These are phyloP conservation scores for Aspergillus piperis DNA, from an alignment of 2,329 filamentous ascomycete genomes.

Conservation along the genomic window DNA sequence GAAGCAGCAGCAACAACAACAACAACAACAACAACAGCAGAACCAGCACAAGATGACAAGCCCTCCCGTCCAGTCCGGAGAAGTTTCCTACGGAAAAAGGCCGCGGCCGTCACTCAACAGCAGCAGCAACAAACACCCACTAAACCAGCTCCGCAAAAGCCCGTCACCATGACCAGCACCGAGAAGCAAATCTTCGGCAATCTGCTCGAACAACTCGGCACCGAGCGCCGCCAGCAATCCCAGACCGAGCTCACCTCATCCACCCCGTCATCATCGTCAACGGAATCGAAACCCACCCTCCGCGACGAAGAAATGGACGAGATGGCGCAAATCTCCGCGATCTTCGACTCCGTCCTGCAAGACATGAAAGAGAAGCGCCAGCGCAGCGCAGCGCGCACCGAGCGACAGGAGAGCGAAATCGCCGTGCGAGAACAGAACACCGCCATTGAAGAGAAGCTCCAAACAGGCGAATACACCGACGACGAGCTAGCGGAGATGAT, in stretches of 20 bases:
- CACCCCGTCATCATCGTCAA: neutral
- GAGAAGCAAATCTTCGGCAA: constrained; percentile 20
- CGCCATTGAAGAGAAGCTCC: neutral
- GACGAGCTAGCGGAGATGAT: constrained; percentile 13
- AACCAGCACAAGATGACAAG: neutral
- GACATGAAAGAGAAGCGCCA: constrained; percentile 17
- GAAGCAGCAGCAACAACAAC: neutral
- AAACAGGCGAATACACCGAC: neutral
- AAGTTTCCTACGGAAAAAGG: constrained; percentile 18
- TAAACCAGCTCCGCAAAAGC: neutral
- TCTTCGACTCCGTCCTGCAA: constrained; percentile 28
- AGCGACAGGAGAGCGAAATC: neutral
- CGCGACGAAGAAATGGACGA: constrained; percentile 20
- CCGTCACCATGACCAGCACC: constrained; percentile 16
- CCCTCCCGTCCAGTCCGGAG: constrained; percentile 14
- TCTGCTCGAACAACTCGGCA: constrained; percentile 15
- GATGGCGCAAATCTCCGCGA: constrained; percentile 27
- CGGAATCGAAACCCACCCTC: neutral
- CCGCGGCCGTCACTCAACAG: neutral
- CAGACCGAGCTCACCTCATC: neutral
- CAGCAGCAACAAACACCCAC: neutral
- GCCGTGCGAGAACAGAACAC: neutral
- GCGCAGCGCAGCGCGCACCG: neutral
- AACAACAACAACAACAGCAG: neutral
- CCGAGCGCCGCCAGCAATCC: constrained; percentile 9